Evolutionary conservation across 2,329 filamentous ascomycete genomes (phyloP), one percentile per base, ranked within the genome.

Genomic region (Colletotrichum kahawae): DNA sequence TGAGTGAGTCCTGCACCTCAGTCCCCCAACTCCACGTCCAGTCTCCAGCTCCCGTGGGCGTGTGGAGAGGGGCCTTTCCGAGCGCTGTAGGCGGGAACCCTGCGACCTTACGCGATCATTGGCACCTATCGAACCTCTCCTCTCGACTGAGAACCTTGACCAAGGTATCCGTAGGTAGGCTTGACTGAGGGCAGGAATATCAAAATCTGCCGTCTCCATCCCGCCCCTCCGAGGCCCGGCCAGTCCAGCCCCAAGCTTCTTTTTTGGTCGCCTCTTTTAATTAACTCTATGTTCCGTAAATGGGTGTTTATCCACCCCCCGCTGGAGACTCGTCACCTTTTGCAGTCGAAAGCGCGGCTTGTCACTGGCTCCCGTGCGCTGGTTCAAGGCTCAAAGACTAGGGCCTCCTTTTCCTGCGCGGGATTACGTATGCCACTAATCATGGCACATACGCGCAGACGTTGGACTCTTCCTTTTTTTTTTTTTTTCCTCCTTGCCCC

Each of bases 391-490:
- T 48, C 51, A 14, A 33, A 38, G 36, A 63, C 62, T 21, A 64
- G 54, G 36, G 12, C 51, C 64, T 75, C 62, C 62, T 48, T 68
- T 62, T 68, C 27, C 56, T 27, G 64, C 36, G 57, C 56, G 70
- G 63, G 63, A 75, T 75, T 75, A 75, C 73, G 70, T 75, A 64
- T 73, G 70, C 73, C 48, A 38, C 63, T 68, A 7, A 63, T 71
- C 62, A 31, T 54, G 62, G 38, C 62, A 54, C 72, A 71, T 62
- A 18, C 29, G 65, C 57, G 65, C 67, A 51, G 54, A 56, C 51
- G 34, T 29, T 51, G 43, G 43, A 27, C 18, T 21, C 10, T 21
- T n/a, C 24, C 10, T 29, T 24, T 9, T 57, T 13, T 34, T 24
- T 24, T 24, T 24, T 24, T 21, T 21, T 21, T 21, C 21, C 21